phyloP scores from a whole-genome alignment of 331 rosid species.

The Prunus yedoensis region DNA sequence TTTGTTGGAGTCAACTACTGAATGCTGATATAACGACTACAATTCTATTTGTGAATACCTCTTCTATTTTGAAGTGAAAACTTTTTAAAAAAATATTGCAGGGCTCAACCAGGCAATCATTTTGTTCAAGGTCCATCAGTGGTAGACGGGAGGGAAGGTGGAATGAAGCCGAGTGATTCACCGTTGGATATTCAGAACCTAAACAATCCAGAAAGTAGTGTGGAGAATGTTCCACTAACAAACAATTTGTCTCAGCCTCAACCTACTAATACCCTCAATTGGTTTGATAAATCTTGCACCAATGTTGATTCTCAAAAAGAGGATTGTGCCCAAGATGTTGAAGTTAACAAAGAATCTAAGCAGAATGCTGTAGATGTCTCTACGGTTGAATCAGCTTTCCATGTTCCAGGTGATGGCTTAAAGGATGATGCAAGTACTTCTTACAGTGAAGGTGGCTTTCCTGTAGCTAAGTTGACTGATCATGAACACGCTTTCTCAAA shows the following conservation, averaged over 20 bases:
- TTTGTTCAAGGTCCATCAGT: conserved; percentile 29
- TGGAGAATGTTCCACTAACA: conserved; percentile 23
- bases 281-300: conserved; percentile 31
- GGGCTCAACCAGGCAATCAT: conserved; percentile 38
- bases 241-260: conserved; percentile 19
- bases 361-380: conserved; percentile 28
- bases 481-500: conserved; percentile 31
- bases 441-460: conserved; percentile 29
- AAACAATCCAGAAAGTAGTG: conserved; percentile 19
- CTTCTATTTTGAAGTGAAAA: conserved; percentile 22
- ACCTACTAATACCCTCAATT: conserved; percentile 5
- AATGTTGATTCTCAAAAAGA: conserved; percentile 33
- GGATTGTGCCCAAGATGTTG: conserved; percentile 27
- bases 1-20: conserved; percentile 11
- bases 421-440: conserved; percentile 34
- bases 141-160: conserved; percentile 45
- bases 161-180: conserved; percentile 30
- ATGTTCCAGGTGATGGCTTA: conserved; percentile 23
- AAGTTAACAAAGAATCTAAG: conserved; percentile 36
- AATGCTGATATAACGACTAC: conserved; percentile 10
- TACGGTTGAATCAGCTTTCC: conserved; percentile 28
- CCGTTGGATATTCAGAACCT: conserved; percentile 34
- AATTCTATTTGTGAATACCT: conserved; percentile 14
- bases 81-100: conserved; percentile 36
- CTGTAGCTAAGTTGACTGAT: conserved; percentile 27